Conservation (phyloP, 495 filamentous ascomycete species). For the Penicillium silybi region DNA sequence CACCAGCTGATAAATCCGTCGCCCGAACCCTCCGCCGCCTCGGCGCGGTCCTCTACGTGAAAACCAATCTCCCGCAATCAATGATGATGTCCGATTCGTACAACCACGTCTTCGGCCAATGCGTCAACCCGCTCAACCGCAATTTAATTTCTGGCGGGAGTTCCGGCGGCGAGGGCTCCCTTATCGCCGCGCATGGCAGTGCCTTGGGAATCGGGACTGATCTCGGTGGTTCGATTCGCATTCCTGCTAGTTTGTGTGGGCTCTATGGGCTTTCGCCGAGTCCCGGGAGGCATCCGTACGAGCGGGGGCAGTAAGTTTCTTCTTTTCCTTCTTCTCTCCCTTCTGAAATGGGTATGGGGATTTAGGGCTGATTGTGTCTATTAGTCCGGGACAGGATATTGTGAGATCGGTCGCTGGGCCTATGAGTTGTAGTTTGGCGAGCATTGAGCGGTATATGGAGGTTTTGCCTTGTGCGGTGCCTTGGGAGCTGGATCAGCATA, state of each 20-base stretch:
- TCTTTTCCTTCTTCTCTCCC: background rate
- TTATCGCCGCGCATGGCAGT: slow-evolving; percentile 57
- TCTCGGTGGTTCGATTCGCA: slow-evolving; percentile 63
- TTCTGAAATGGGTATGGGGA: background rate
- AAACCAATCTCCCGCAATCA: slow-evolving; percentile 58
- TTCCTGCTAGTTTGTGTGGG: slow-evolving; percentile 60
- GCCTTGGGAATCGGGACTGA: slow-evolving; percentile 66
- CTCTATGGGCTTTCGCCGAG: slow-evolving; percentile 65
- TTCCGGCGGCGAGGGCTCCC: slow-evolving; percentile 62
- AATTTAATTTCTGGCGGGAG: slow-evolving; percentile 58
- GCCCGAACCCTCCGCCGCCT: slow-evolving; percentile 29
- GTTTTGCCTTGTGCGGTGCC: slow-evolving; percentile 20
- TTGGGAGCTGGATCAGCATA: slow-evolving; percentile 34
- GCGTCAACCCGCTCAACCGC: slow-evolving; percentile 55
- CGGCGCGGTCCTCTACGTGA: slow-evolving; percentile 56
- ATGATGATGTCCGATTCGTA: slow-evolving; percentile 57
- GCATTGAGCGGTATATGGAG: slow-evolving; percentile 31
- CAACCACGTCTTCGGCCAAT: slow-evolving; percentile 45
- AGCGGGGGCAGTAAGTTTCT: slow-evolving; percentile 36
- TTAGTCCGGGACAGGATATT: slow-evolving; percentile 30
- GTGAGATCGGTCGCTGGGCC: slow-evolving; percentile 30
- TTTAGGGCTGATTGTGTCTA: background rate
- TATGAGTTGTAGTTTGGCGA: slow-evolving; percentile 22
- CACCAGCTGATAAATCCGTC: slow-evolving; percentile 24
- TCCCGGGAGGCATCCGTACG: slow-evolving; percentile 51